Conservation (phyloP, 768 basidiomycete genomes). For the Serendipita sp. region DNA sequence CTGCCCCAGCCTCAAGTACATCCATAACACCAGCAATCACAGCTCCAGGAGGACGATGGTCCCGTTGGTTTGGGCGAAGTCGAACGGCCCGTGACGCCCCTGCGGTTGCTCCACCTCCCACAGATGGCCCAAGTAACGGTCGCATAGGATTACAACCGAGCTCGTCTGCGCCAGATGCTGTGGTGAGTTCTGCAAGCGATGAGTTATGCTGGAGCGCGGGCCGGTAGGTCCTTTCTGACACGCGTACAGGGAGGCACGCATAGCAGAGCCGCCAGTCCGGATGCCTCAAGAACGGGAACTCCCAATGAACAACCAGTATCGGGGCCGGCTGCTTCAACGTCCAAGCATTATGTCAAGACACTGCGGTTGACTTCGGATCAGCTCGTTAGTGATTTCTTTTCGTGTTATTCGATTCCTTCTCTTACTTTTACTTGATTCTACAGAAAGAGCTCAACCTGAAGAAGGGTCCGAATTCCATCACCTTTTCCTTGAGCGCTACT, state of each 20-base stretch:
- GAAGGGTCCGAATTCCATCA: conserved; percentile 77
- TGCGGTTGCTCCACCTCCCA: conserved; percentile 1
- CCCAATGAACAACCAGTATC: conserved; percentile 18
- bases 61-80: conserved; percentile 69
- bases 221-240: neutral
- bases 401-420: neutral
- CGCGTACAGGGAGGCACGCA: neutral
- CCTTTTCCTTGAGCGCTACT: conserved; percentile 79
- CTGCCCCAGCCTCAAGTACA: conserved; percentile 21
- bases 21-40: conserved; percentile 38
- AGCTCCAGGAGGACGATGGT: conserved; percentile 30
- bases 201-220: neutral
- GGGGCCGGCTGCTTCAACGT: conserved; percentile 7
- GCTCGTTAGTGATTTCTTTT: conserved; percentile 37
- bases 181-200: neutral
- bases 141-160: conserved; percentile 16
- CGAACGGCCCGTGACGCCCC: conserved; percentile 6
- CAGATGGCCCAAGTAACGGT: neutral
- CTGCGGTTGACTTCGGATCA: conserved; percentile 88
- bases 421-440: neutral
- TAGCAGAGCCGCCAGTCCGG: neutral
- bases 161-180: conserved; percentile 15
- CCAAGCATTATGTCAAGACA: conserved; percentile 74
- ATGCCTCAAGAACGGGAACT: conserved; percentile 2
- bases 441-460: conserved; percentile 78